These are phyloP conservation scores for Starmerella apis DNA, from an alignment of 805 yeast genomes.

Conservation along the genomic window DNA sequence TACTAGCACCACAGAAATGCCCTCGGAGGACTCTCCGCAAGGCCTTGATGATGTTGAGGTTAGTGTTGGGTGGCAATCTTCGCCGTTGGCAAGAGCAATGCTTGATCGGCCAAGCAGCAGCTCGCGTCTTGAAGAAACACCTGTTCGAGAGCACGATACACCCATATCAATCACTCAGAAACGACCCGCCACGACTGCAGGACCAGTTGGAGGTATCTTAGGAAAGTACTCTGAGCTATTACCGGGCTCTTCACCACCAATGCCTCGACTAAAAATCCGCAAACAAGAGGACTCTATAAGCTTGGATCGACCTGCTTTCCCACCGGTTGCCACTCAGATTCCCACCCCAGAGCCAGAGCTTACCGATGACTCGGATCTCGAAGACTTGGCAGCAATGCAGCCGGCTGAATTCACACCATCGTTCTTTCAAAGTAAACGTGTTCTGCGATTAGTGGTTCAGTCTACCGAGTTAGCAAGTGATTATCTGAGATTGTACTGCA, in stretches of 20 bases:
- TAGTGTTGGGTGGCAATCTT: slow-evolving; percentile 7
- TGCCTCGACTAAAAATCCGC: slow-evolving; percentile 11
- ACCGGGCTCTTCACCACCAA: slow-evolving; percentile 23
- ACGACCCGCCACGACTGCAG: neutral
- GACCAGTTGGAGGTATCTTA: slow-evolving; percentile 7
- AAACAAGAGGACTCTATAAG: neutral
- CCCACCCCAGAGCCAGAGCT: neutral
- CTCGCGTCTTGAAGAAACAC: neutral
- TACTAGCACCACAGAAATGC: neutral
- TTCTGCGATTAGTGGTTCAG: slow-evolving; percentile 13
- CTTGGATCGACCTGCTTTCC: neutral
- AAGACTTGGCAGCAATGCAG: slow-evolving; percentile 12
- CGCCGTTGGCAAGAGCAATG: slow-evolving; percentile 1
- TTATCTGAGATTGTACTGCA: neutral
- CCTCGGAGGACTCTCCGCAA: slow-evolving; percentile 8
- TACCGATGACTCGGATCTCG: slow-evolving; percentile 17
- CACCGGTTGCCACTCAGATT: neutral
- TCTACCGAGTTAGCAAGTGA: neutral
- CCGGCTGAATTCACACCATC: slow-evolving; percentile 9
- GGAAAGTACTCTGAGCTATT: slow-evolving; percentile 17
- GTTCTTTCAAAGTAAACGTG: slow-evolving; percentile 14
- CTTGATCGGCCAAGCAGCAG: slow-evolving; percentile 6
- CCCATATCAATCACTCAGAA: neutral
- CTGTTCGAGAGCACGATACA: neutral
- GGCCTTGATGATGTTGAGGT: slow-evolving; percentile 5